Base-by-base conservation (phyloP, 108 stramenopile genomes). In the Thalassiosira profunda region DNA sequence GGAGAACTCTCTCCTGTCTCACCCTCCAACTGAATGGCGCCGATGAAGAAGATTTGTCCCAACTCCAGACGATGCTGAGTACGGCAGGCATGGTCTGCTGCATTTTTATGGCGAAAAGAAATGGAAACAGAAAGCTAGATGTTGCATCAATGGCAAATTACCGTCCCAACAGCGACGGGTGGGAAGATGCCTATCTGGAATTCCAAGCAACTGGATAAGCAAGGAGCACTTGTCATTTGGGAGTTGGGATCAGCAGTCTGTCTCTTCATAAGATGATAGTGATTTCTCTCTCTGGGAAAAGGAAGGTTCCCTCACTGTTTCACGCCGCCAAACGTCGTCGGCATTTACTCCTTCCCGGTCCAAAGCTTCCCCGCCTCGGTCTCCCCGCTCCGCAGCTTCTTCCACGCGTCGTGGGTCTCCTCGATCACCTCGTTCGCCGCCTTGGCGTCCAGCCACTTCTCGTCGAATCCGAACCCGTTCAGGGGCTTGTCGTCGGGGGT, bases 401-500 rank as follows among this genome's bases (percentile, higher is more conserved):
- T 96, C 98, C 98, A 99, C 24, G 95, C 85, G 30, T 87, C 96
- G 64, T 99, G 90, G 41, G 98, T 99, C 83, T 99, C 98, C 24
- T 90, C 95, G 67, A 99, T 99, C 24, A 99, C 92, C 59, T 96
- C 84, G 33, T 82, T 77, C 49, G 97, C 88, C 47, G 71, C 72
- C 37, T 84, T 85, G 52, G 88, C 91, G 72, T 94, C 74, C 72
- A 99, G 74, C 65, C 76, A 94, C 83, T 93, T 92, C 77, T 99
- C 99, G 57, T 97, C 99, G 63, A 98, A 99, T 58, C 98, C 99
- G 77, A 99, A 98, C 25, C 58, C 93, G 85, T 99, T 99, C 62
- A 98, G 66, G 9, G 99, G 98, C 93, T 99, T 99, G 76, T 95
- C 97, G 85, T 99, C 98, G 15, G 99, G 98, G 20, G 98, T 98